Percentiles rank a stretch among this genome's conserved stretches.
These are phyloP conservation scores for Daldinia concentrica DNA, from an alignment of 495 filamentous ascomycete species.

Conservation along the genomic window DNA sequence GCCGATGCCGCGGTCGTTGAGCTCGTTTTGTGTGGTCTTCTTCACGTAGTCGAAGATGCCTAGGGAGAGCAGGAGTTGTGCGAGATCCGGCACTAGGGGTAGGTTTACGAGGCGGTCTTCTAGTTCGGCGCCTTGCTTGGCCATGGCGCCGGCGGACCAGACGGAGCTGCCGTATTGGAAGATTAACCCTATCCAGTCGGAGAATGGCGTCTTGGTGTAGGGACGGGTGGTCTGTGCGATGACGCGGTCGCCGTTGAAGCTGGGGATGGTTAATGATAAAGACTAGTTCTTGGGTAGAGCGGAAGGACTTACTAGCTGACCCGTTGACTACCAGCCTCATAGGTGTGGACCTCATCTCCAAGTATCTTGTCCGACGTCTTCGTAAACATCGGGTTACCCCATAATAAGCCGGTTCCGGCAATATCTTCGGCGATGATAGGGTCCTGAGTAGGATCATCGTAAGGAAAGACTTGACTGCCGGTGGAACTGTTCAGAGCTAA, in stretches of 20 bases:
- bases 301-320: constrained; percentile 40
- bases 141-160: constrained; percentile 26
- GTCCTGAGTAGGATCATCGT: constrained; percentile 31
- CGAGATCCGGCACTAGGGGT: constrained; percentile 22
- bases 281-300: background rate
- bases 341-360: constrained; percentile 34
- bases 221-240: constrained; percentile 29
- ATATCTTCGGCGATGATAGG: constrained; percentile 45
- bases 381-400: constrained; percentile 40
- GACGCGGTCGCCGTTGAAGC: constrained; percentile 18
- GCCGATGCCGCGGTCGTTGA: constrained; percentile 32
- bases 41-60: constrained; percentile 22
- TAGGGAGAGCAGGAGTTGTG: constrained; percentile 31
- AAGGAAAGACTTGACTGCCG: constrained; percentile 29
- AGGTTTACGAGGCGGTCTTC: constrained; percentile 17
- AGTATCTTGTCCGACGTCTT: constrained; percentile 31
- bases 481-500: constrained; percentile 35
- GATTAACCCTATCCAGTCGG: constrained; percentile 25
- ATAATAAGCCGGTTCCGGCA: constrained; percentile 37
- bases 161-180: constrained; percentile 37
- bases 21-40: constrained; percentile 10
- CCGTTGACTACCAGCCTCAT: constrained; percentile 29
- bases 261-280: constrained; percentile 19
- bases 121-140: constrained; percentile 24
- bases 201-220: constrained; percentile 26